Conservation (phyloP, 805 yeast genomes). For the Zygosaccharomyces bailii region DNA sequence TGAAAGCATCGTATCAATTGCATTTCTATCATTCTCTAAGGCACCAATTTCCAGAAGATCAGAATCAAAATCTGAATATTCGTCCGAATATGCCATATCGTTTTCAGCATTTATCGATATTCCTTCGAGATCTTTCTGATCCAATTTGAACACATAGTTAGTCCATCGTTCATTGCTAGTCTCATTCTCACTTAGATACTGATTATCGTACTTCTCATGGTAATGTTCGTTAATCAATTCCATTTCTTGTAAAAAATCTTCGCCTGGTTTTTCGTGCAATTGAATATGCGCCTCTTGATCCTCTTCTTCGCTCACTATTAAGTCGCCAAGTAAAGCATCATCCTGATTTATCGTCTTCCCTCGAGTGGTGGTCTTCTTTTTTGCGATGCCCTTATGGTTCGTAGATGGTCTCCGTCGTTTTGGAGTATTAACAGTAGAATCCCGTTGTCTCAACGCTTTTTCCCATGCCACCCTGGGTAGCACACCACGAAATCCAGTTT, state of each 20-base stretch:
- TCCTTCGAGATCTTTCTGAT: background rate
- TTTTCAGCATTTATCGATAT: background rate
- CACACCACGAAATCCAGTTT: constrained; percentile 33
- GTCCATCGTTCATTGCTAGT: background rate
- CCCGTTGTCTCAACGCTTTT: constrained; percentile 19
- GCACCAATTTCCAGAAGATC: constrained; percentile 5
- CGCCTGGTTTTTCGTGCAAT: background rate
- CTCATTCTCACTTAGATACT: constrained; percentile 14
- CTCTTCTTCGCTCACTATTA: constrained; percentile 21
- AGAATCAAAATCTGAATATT: background rate
- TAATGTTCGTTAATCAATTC: constrained; percentile 20
- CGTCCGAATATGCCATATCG: background rate
- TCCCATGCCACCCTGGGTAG: constrained; percentile 35
- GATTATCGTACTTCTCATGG: constrained; percentile 18
- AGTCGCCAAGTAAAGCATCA: constrained; percentile 19
- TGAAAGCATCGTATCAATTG: constrained; percentile 20
- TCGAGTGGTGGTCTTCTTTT: constrained; percentile 13
- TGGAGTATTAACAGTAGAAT: background rate
- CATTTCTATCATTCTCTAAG: constrained; percentile 12
- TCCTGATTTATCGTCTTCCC: constrained; percentile 15
- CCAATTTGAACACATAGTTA: background rate
- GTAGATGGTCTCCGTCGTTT: constrained; percentile 6
- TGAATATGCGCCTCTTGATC: background rate
- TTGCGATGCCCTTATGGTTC: constrained; percentile 29
- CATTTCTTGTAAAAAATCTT: constrained; percentile 10